Evolutionary conservation across 2,329 filamentous ascomycete species (phyloP).

Genomic region (Calonectria honghensis): DNA sequence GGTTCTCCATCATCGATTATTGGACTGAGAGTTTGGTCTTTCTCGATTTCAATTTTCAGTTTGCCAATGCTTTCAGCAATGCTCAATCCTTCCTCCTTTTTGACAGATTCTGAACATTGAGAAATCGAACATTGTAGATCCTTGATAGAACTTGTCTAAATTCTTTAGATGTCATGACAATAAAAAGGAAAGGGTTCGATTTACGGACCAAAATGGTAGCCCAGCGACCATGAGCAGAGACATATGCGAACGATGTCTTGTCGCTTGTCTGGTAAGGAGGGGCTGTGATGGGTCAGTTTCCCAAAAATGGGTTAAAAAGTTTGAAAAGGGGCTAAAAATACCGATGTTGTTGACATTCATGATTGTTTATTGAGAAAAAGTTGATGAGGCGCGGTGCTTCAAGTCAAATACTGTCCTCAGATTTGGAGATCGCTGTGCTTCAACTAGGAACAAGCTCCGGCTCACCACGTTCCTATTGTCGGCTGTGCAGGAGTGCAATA

Average conservation of each 20-base stretch:
- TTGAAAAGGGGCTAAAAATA: background rate
- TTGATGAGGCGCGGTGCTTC: background rate
- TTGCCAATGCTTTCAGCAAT: background rate
- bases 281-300: background rate
- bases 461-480: background rate
- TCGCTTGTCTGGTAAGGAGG: background rate
- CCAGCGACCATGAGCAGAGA: conserved; percentile 16
- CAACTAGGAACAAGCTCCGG: background rate
- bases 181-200: background rate
- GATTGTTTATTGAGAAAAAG: background rate
- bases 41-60: background rate
- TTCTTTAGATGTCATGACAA: background rate
- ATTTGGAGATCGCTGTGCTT: background rate
- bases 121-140: background rate
- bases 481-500: background rate
- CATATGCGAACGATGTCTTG: conserved; percentile 6
- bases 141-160: background rate
- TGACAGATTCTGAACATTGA: background rate
- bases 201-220: background rate
- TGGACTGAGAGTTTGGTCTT: background rate
- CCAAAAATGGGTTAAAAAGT: background rate
- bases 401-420: background rate
- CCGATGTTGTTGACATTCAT: background rate
- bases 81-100: background rate
- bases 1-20: conserved; percentile 2